Base-by-base conservation (phyloP, 768 basidiomycete genomes). In the Tephrocybe sp. region DNA sequence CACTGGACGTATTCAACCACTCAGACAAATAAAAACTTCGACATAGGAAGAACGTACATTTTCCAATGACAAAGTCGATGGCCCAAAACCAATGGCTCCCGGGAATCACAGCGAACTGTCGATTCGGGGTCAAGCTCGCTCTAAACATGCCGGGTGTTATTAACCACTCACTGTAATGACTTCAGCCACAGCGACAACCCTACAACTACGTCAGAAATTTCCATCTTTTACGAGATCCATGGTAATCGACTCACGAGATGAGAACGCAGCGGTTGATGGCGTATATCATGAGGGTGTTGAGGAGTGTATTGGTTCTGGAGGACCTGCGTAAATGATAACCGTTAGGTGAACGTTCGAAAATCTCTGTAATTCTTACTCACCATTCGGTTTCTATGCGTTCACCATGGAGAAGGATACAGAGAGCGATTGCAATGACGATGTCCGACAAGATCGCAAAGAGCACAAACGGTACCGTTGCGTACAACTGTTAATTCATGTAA, bases 281-380 rank as follows among this genome's bases (percentile, higher is more conserved):
- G 12, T 47, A 39, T 16, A 39, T 47, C 18, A 47, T 39, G 19
- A 47, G 45, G 21, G 36, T 47, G 10, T 39, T 47, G 24, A 47
- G 24, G 9, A 47, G 37, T 15, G 45, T 47, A 15, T 47, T 47
- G 11, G 37, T 47, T 7, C 4, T 34, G 15, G 5, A 15, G 15
- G 13, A 34, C 15, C 45, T 47, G 8, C 19, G 12, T n/a, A n/a
- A 19, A 38, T 18, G 37, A 12, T 12, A 21, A n/a, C n/a, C n/a
- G n/a, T 18, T 19, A 19, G n/a, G 18, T 21, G 18, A 12, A n/a
- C 11, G 9, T 36, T 6, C 11, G 16, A 36, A 16, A n/a, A 36
- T 5, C 15, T 5, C 10, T 4, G 25, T 21, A 22, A 25, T 18
- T 4, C 7, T 12, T 18, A 1, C 5, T 19, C 18, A 47, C 45